Conservation (phyloP, 2,329 filamentous ascomycete genomes). For the Plenodomus biglobosus region DNA sequence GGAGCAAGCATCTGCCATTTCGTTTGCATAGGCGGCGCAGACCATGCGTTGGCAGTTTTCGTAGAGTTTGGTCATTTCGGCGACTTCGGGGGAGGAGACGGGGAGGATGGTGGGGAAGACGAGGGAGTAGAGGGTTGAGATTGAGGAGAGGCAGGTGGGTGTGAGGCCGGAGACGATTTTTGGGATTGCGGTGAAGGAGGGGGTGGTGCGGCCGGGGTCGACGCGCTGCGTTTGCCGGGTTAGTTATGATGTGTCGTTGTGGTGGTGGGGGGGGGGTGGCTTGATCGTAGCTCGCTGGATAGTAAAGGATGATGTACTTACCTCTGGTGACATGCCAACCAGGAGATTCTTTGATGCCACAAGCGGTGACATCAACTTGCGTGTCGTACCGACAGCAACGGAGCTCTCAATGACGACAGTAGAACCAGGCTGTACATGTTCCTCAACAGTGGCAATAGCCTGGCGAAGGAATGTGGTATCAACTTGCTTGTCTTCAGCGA, state of each 20-base stretch:
- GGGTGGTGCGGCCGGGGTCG: slow-evolving; percentile 52
- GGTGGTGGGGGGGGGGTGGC: no score
- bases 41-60: slow-evolving; percentile 62
- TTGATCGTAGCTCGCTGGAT: neutral
- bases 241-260: neutral
- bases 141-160: slow-evolving; percentile 47
- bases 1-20: slow-evolving; percentile 58
- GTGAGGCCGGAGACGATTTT: slow-evolving; percentile 57
- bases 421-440: slow-evolving; percentile 49
- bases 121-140: slow-evolving; percentile 50
- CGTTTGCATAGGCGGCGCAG: slow-evolving; percentile 58
- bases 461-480: slow-evolving; percentile 52
- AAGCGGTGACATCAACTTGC: slow-evolving; percentile 52
- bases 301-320: neutral
- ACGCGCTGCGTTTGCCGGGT: slow-evolving; percentile 40
- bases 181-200: slow-evolving; percentile 50
- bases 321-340: slow-evolving; percentile 41
- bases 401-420: slow-evolving; percentile 58
- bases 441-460: slow-evolving; percentile 48
- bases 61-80: slow-evolving; percentile 61
- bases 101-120: slow-evolving; percentile 55
- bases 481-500: slow-evolving; percentile 51
- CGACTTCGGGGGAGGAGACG: slow-evolving; percentile 57
- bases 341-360: slow-evolving; percentile 32
- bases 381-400: slow-evolving; percentile 59